Evolutionary conservation across 2,329 filamentous ascomycete genomes (phyloP), one percentile per base, ranked within the genome.

Genomic region (Cryphonectria naterciae): DNA sequence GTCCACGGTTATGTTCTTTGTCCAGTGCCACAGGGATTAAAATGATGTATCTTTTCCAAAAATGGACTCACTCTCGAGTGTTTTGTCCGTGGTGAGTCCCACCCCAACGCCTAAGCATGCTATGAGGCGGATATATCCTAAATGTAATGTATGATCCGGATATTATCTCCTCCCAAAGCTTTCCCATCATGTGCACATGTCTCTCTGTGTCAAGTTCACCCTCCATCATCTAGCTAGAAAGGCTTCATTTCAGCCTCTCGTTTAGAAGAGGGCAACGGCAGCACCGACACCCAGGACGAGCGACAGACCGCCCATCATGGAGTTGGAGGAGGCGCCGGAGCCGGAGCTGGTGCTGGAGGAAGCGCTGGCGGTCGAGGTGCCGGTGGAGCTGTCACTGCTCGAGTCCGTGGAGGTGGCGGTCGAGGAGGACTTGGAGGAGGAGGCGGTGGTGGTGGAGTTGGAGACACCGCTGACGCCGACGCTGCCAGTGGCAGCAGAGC

Each of bases 261-360:
- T 28, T 52, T 68, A 68, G 67, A 68, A 68, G 41, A 68, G 58
- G 28, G 67, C 67, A 22, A 68, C 67, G 41, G 67, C 67, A 11
- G 67, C 67, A 41, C 67, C 67, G 2, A 68, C 32, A 22, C 67
- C 67, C 58, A 68, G 22, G 25, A 68, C 67, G 22, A 68, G 67
- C 10, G 67, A 68, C 58, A 68, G 58, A 22, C 67, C 46, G 43
- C 67, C 58, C 67, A 68, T 35, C 58, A 25, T 39, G 58, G 32
- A 39, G 43, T 43, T n/a, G 28, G 41, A 15, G 7, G 67, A 49
- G 13, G 39, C 43, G 25, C 25, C 32, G 2, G 67, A 68, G 41
- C 52, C 39, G 28, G 67, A 68, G 58, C 41, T 62, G 28, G 67
- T 37, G 54, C 54, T 62, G 54, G 66, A 37, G 66, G 15, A 37